Evolutionary conservation across 257 asterid genomes (phyloP).

Genomic region (Jacaranda mimosifolia): DNA sequence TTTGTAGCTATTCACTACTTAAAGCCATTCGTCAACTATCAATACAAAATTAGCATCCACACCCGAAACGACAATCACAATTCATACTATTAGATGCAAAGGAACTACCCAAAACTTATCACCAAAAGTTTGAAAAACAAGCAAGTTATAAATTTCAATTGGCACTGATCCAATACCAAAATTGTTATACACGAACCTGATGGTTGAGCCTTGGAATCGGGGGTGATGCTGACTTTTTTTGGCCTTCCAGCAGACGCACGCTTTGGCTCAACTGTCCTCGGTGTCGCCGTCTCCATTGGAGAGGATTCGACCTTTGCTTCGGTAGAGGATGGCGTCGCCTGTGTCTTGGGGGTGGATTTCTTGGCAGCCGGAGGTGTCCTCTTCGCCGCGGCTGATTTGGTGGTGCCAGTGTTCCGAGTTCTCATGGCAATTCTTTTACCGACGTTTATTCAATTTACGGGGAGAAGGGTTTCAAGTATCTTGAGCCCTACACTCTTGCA

Average conservation of each 20-base stretch:
- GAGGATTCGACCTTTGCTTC: constrained; percentile 40
- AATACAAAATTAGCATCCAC: neutral
- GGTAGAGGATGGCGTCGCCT: constrained; percentile 35
- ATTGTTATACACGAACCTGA: constrained; percentile 41
- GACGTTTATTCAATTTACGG: neutral
- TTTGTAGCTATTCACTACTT: neutral
- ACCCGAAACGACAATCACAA: neutral
- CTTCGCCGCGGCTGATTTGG: constrained; percentile 40
- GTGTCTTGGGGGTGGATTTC: constrained; percentile 44
- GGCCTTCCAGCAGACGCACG: constrained; percentile 46
- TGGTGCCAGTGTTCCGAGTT: constrained; percentile 49
- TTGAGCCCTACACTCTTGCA: too few species aligned
- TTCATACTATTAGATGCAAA: neutral
- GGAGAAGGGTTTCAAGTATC: neutral
- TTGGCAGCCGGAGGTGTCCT: constrained; percentile 41
- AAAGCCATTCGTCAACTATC: neutral
- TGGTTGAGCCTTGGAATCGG: constrained; percentile 35
- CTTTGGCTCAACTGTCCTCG: constrained; percentile 36
- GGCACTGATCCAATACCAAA: neutral
- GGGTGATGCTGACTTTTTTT: constrained; percentile 30
- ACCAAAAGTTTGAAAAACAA: neutral
- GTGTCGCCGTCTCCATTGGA: constrained; percentile 17
- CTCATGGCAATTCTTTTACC: constrained; percentile 41
- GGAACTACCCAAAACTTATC: neutral
- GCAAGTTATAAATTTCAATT: neutral